Base-by-base conservation (phyloP, 805 yeast species). In the Cyberlindnera xylosilytica region DNA sequence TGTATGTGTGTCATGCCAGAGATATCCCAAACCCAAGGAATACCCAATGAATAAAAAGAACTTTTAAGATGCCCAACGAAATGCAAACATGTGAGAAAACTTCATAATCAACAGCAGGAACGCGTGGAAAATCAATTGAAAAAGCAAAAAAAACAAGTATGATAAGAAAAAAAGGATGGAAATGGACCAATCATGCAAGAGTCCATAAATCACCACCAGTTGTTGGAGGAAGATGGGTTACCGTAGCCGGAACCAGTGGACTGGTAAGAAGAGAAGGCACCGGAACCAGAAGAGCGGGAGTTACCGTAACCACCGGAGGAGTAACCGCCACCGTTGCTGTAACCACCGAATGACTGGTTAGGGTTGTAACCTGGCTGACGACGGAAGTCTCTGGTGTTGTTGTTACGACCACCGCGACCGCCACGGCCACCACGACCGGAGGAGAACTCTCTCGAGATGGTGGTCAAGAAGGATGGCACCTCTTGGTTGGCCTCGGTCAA, bases 401-500 rank as follows among this genome's bases (percentile, higher is more conserved):
- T 57, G 51, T 58, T 49, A 49, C 73, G 66, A 51, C 67, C 61
- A 44, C 73, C 68, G 44, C 78, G 70, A 44, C 71, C 58, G 42
- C 80, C 72, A 52, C 81, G 42, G 52, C 81, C 72, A 49, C 86
- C 78, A 49, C 80, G 66, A 47, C 76, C 75, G 56, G 71, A 70
- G 38, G 79, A 65, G 44, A 76, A 67, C 72, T 89, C 97, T 72
- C 95, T 84, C 46, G 86, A 73, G 54, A 89, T 79, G 50, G 82
- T 78, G 54, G 74, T 78, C 66, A 93, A 77, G 75, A 93, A 93
- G 48, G 77, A 78, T 53, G 99, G 99, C 52, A 90, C 85, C 67
- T 91, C 98, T 75, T 93, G 99, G 74, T 93, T 91, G 50, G 99
- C 97, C 72, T 93, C 99, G 54, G 80, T 65, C 61, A 93, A 80